Evolutionary conservation across 2,329 filamentous ascomycete species (phyloP), one percentile per base, ranked within the genome.

Genomic region (Verticillium albo-atrum): DNA sequence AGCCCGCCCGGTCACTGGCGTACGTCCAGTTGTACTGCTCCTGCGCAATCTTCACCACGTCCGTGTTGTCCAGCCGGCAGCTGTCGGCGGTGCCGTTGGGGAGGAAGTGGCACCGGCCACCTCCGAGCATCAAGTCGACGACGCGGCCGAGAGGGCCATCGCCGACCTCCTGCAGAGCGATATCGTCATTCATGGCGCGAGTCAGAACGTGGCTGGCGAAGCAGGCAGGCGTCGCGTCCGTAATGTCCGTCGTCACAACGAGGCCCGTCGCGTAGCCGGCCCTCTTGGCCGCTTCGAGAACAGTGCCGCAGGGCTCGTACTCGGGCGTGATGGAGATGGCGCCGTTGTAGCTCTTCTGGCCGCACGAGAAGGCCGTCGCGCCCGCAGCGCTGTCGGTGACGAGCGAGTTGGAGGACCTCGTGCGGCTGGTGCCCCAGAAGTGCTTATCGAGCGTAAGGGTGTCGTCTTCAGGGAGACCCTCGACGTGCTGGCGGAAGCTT

Each of bases 321-420:
- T 96, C 89, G 0, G 93, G 93, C 17, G 96, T 81, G 58, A 96
- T 89, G 10, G 92, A 90, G 66, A 99, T 98, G 66, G 95, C 95
- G 54, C 92, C 92, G 70, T 99, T 99, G 79, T 99, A 99, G 73
- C 89, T 96, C 84, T 99, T 99, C 70, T 82, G 77, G 23, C 87
- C 94, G 69, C 95, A 99, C 3, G 91, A 92, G 73, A 99, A 99
- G 1, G 95, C 95, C 0, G 95, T 99, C 3, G 95, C 95, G 37
- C 95, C 95, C n/a, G 95, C 95, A 5, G 95, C 95, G 61, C 91
- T 96, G 75, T 99, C 95, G 1, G 95, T 99, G 57, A 99, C 89
- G 62, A 98, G 79, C 60, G 89, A 94, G 69, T 84, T 92, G 65
- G 86, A 88, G 57, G 91, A 96, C 59, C 92, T 83, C 23, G 95